These are phyloP conservation scores for Ceraceosorus bombacis DNA, from an alignment of 1,284 basidiomycete species.

Conservation along the genomic window DNA sequence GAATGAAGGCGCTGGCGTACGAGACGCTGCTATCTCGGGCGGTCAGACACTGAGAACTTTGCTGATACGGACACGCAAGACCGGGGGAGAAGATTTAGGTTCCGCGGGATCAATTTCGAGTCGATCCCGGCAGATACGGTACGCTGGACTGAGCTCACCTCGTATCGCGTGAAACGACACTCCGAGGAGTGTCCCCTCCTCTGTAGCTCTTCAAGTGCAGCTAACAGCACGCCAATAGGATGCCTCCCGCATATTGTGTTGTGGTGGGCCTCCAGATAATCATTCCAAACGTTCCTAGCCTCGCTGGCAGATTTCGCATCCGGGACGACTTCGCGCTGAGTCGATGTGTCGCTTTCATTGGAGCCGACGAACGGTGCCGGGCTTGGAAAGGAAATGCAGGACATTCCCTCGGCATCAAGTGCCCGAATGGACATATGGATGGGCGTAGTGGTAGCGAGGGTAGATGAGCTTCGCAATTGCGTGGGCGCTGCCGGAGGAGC, in stretches of 20 bases:
- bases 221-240: conserved; percentile 84
- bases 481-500: conserved; percentile 54
- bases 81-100: not conserved
- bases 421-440: conserved; percentile 60
- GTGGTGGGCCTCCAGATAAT: conserved; percentile 71
- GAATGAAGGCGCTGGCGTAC: conserved; percentile 79
- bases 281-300: conserved; percentile 47
- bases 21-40: conserved; percentile 80
- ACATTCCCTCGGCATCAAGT: conserved; percentile 72
- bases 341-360: no score
- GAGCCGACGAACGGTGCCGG: no score
- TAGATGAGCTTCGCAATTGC: conserved; percentile 8
- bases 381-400: conserved; percentile 55
- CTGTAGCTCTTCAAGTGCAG: conserved; percentile 60
- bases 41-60: conserved; percentile 69
- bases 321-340: not conserved
- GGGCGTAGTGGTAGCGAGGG: conserved; percentile 12
- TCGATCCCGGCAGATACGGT: conserved; percentile 15
- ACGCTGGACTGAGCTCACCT: conserved; percentile 12
- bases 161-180: conserved; percentile 39
- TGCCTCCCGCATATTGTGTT: conserved; percentile 97
- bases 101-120: no score
- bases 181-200: conserved; percentile 49
- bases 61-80: conserved; percentile 45
- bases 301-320: conserved; percentile 27